phyloP scores from a whole-genome alignment of 1,284 basidiomycete species.

The Irpex sp. region DNA sequence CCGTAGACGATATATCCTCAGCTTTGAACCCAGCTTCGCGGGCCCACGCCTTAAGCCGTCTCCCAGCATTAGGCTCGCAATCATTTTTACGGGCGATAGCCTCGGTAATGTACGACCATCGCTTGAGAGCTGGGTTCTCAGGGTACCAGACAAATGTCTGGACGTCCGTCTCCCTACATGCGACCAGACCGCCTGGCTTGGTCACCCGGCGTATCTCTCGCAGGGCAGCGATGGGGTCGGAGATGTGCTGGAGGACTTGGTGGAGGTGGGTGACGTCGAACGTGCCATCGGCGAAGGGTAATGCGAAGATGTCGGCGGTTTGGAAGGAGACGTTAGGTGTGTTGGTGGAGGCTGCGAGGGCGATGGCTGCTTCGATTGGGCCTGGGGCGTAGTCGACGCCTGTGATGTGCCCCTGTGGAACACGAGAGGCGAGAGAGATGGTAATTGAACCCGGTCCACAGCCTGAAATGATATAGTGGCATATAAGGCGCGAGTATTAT shows the following conservation, averaged over 20 bases:
- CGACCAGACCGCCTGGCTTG: conserved; percentile 37
- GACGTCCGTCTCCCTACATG: conserved; percentile 32
- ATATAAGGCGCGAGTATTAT: no score
- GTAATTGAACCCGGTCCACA: conserved; percentile 39
- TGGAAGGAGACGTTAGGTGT: conserved; percentile 29
- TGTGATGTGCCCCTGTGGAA: conserved; percentile 34
- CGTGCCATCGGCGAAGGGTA: conserved; percentile 29
- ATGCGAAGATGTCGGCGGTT: conserved; percentile 26
- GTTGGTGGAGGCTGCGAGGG: conserved; percentile 20
- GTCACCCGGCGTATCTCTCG: conserved; percentile 39
- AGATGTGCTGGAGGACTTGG: conserved; percentile 40
- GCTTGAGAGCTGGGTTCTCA: conserved; percentile 20
- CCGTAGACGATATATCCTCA: conserved; percentile 20
- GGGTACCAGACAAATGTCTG: conserved; percentile 27
- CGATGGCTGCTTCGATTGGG: conserved; percentile 28
- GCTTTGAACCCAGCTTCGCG: conserved; percentile 25
- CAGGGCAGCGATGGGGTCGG: conserved; percentile 33
- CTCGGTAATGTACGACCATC: conserved; percentile 20
- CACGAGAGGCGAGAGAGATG: conserved; percentile 28
- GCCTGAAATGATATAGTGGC: conserved; percentile 13
- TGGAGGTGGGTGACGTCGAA: conserved; percentile 43
- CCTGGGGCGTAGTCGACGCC: conserved; percentile 31
- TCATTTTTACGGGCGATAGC: conserved; percentile 23
- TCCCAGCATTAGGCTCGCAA: conserved; percentile 26
- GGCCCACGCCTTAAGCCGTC: conserved; percentile 26